Base-by-base conservation (phyloP, 176 grass and related monocot genomes). In the Juncus inflexus region DNA sequence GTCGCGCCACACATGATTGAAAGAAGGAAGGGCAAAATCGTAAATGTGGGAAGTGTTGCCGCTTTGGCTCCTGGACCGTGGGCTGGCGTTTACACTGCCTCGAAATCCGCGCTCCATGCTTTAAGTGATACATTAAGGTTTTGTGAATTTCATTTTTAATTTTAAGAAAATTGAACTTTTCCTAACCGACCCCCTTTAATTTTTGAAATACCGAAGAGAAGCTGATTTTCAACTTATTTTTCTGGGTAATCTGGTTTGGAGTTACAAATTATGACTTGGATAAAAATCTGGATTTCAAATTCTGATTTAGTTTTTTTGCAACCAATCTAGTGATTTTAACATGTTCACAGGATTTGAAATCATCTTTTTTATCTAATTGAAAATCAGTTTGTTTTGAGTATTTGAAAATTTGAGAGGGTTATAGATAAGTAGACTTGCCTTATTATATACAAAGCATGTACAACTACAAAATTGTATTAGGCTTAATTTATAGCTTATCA, bases 21-120 rank as follows among this genome's bases (percentile, higher is more conserved):
- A 11, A 89, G 82, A 67, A 83, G 75, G 63, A 72, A 84, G 67
- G 92, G 92, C 55, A 91, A 77, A 40, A 91, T 91, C 35, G 82
- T 97, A 58, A 97, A 91, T 86, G 82, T 97, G 50, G 92, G 92
- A 65, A 91, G 87, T 65, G 62, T 97, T 54, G 7, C 74, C 50
- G 87, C 87, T 45, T 69, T 97, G 71, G 92, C 85, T 59, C 82
- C 92, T 72, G 92, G 92, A 79, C 92, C 92, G 8, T 97, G 92
- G 92, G 92, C 85, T 43, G 92, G 92, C 54, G 87, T 73, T 19
- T 97, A 97, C 72, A 79, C 87, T n/a, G 84, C 92, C 28, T 97
- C 92, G 36, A 97, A 97, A 84, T 77, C 92, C 61, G 87, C 84
- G 42, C 65, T 97, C 61, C 92, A 97, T 75, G 92, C 92, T 57